phyloP scores from a whole-genome alignment of 257 asterid species.

The Gardenia jasminoides region DNA sequence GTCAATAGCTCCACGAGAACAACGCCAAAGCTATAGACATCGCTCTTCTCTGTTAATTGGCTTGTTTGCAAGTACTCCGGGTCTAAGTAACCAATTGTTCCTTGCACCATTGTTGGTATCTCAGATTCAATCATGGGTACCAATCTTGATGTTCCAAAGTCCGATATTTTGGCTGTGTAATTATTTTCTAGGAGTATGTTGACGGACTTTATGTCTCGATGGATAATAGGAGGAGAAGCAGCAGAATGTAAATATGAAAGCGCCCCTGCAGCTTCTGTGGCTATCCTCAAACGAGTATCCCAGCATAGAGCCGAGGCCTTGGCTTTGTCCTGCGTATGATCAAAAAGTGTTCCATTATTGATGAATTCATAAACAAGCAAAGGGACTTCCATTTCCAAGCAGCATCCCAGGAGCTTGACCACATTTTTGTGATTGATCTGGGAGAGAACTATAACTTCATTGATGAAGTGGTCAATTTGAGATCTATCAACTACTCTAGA shows the following conservation, averaged over 20 bases:
- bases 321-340: constrained; percentile 19
- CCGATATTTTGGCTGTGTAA: constrained; percentile 24
- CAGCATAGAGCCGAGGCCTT: constrained; percentile 20
- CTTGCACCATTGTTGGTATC: constrained; percentile 32
- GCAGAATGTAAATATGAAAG: constrained; percentile 33
- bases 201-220: constrained; percentile 32
- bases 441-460: constrained; percentile 35
- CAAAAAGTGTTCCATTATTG: constrained; percentile 27
- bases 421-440: constrained; percentile 32
- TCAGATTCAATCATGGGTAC: constrained; percentile 20
- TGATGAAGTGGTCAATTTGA: constrained; percentile 36
- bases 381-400: constrained; percentile 28
- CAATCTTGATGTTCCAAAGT: constrained; percentile 36
- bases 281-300: constrained; percentile 31
- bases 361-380: constrained; percentile 35
- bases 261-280: constrained; percentile 31
- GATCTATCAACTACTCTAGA: constrained; percentile 5
- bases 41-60: constrained; percentile 32
- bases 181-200: constrained; percentile 36
- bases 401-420: constrained; percentile 38
- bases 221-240: constrained; percentile 40
- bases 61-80: constrained; percentile 35
- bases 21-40: constrained; percentile 41
- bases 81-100: constrained; percentile 34
- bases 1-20: constrained; percentile 37